phyloP scores from a whole-genome alignment of 2,329 filamentous ascomycete genomes.

The Hypoxylon rubiginosum region DNA sequence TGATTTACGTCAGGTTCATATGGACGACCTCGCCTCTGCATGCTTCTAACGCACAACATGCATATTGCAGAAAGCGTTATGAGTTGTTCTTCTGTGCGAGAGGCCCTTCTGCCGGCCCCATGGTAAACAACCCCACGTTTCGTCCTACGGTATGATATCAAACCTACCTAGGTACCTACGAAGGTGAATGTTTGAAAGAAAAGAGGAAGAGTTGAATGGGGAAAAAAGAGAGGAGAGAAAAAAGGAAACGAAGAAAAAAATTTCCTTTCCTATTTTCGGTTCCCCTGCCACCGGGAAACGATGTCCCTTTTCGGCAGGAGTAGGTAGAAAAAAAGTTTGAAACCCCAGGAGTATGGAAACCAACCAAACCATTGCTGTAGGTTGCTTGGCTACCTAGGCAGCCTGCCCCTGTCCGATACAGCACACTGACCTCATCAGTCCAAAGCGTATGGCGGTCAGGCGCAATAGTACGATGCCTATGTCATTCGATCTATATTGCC shows the following conservation, averaged over 20 bases:
- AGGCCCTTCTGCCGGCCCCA: conserved; percentile 39
- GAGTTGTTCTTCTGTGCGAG: conserved; percentile 42
- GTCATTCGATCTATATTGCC: conserved; percentile 21
- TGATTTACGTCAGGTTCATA: conserved; percentile 42
- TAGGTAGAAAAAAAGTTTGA: conserved; percentile 20
- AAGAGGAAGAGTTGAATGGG: background rate
- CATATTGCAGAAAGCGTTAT: conserved; percentile 40
- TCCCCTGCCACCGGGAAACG: conserved; percentile 36
- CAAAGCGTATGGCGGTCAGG: conserved; percentile 38
- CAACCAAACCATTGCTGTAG: conserved; percentile 38
- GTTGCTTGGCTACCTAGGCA: conserved; percentile 31
- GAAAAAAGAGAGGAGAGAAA: conserved; percentile 7
- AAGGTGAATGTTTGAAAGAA: conserved; percentile 26
- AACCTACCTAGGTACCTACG: conserved; percentile 32
- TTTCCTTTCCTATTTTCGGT: conserved; percentile 25
- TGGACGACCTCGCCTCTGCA: conserved; percentile 38
- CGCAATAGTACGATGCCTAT: conserved; percentile 17
- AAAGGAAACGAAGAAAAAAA: conserved; percentile 8
- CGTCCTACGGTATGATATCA: conserved; percentile 43
- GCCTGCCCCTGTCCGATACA: conserved; percentile 34
- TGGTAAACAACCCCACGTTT: conserved; percentile 45
- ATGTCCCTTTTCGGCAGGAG: conserved; percentile 40
- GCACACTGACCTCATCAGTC: conserved; percentile 41
- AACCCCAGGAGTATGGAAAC: conserved; percentile 37
- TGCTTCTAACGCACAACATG: conserved; percentile 42